Base-by-base conservation (phyloP, 2,329 filamentous ascomycete species). In the Penicillium brevicompactum region DNA sequence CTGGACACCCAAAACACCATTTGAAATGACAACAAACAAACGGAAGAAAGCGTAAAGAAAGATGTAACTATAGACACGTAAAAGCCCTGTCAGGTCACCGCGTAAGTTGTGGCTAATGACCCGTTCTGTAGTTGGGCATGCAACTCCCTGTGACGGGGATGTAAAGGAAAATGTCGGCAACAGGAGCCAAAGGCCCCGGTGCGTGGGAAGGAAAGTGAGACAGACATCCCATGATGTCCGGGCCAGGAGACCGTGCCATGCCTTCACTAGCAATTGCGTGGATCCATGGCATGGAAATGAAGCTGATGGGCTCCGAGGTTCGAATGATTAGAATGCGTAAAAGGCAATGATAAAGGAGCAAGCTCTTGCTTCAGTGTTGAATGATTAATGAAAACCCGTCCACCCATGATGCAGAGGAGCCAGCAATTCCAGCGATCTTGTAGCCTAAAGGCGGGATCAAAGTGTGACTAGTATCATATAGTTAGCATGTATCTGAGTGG, bases 361-460 rank as follows among this genome's bases (percentile, higher is more conserved):
- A 31, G 10, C n/a, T 9, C 24, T 18, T 14, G 37, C 50, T 22
- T 84, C 74, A 91, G 64, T 86, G 82, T 46, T 85, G 86, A 66
- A 92, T 89, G 66, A 97, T 86, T 53, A 96, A 80, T 8, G 90
- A 88, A 71, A 97, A 91, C 4, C 90, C 89, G 71, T 96, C 91
- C 21, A 97, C 78, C 91, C 91, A 96, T 46, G 83, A 72, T 37
- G 82, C 91, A 67, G 87, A 90, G 49, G 89, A 90, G 53, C 94
- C 94, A 10, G 90, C 89, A 60, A 97, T 82, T 56, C 94, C 94
- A 58, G 90, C 92, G 68, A 97, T 88, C 62, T 82, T 90, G 76
- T 94, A 97, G 46, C 93, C 93, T 63, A 89, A 83, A 10, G 94
- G 94, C 49, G 93, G 91, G 64, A 97, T 90, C 57, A 99, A 81